These are phyloP conservation scores for Hypomontagnella monticulosa DNA, from an alignment of 495 filamentous ascomycete genomes.

Conservation along the genomic window DNA sequence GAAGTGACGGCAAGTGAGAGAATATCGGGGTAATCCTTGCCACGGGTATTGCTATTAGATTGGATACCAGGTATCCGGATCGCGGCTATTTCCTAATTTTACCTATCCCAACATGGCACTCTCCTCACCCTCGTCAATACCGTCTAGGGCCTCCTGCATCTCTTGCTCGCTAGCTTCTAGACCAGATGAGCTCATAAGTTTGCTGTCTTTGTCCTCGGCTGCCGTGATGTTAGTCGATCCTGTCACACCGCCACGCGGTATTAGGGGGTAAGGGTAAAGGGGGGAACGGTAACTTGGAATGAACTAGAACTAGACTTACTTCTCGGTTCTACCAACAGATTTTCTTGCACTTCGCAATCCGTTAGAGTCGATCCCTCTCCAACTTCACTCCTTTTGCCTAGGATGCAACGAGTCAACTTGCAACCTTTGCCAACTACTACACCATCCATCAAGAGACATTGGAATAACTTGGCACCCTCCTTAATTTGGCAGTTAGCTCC, in stretches of 20 bases:
- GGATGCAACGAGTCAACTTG: conserved; percentile 80
- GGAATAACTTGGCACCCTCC: conserved; percentile 77
- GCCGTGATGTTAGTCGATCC: conserved; percentile 24
- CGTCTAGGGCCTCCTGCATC: conserved; percentile 52
- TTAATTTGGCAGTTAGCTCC: conserved; percentile 86
- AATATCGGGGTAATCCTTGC: conserved; percentile 17
- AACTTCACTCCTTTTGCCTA: conserved; percentile 79
- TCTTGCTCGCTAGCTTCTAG: conserved; percentile 69
- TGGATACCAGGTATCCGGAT: conserved; percentile 27
- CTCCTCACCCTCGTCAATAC: conserved; percentile 44
- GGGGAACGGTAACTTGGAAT: not conserved
- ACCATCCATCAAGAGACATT: conserved; percentile 92
- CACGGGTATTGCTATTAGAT: conserved; percentile 1
- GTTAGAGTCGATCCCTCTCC: conserved; percentile 78
- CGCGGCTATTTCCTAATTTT: conserved; percentile 27
- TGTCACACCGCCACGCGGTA: conserved; percentile 31
- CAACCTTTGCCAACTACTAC: conserved; percentile 80
- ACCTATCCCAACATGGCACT: conserved; percentile 23
- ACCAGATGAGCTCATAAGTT: conserved; percentile 85
- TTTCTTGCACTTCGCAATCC: conserved; percentile 92
- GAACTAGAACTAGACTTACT: conserved; percentile 61
- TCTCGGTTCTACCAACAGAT: conserved; percentile 78
- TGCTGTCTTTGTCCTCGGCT: conserved; percentile 84
- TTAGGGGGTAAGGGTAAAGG: not conserved
- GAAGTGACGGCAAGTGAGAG: conserved; percentile 12